Evolutionary conservation across 2,329 filamentous ascomycete genomes (phyloP).

Genomic region (Tolypocladium album): DNA sequence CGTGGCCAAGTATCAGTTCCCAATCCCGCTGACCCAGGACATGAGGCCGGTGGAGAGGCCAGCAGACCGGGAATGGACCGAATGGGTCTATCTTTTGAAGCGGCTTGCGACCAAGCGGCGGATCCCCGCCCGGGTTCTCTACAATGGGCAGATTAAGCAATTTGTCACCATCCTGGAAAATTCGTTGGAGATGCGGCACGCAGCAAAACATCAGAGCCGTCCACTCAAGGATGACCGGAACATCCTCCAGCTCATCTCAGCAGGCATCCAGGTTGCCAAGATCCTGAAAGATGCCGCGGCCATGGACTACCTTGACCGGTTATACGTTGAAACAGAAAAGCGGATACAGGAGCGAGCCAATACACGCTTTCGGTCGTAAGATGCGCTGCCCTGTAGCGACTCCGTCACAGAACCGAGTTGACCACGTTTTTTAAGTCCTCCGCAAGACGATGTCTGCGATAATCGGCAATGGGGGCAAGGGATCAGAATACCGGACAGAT

Average conservation of each 20-base stretch:
- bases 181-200: constrained; percentile 78
- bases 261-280: constrained; percentile 78
- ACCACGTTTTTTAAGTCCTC: constrained; percentile 8
- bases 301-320: constrained; percentile 70
- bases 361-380: constrained; percentile 20
- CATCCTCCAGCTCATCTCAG: constrained; percentile 77
- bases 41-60: constrained; percentile 67
- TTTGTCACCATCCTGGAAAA: constrained; percentile 83
- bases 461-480: background rate
- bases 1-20: constrained; percentile 84
- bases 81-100: constrained; percentile 84
- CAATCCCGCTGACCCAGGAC: constrained; percentile 72
- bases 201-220: constrained; percentile 71
- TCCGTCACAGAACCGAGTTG: constrained; percentile 4
- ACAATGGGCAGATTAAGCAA: constrained; percentile 86
- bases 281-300: constrained; percentile 75
- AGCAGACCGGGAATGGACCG: constrained; percentile 77
- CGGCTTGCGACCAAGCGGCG: constrained; percentile 75
- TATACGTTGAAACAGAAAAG: constrained; percentile 75
- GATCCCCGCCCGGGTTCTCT: constrained; percentile 73
- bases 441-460: background rate
- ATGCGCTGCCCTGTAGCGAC: constrained; percentile 3
- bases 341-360: constrained; percentile 59
- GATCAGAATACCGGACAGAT: background rate
- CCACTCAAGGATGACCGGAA: constrained; percentile 83